These are phyloP conservation scores for Collybiopsis luxurians DNA, from an alignment of 768 basidiomycete genomes.

Conservation along the genomic window DNA sequence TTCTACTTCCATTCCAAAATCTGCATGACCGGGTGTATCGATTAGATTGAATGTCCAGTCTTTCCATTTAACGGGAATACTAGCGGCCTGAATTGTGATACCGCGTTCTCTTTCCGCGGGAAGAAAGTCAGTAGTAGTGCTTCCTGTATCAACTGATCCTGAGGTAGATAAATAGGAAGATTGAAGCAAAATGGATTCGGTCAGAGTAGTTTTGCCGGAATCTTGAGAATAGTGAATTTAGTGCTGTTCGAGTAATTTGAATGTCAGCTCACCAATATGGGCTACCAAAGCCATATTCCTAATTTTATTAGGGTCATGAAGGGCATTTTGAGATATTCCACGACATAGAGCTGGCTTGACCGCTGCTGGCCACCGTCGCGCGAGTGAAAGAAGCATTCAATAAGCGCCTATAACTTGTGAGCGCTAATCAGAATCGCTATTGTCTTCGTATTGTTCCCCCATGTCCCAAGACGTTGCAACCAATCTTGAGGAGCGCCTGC, in stretches of 20 bases:
- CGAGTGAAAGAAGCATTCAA: not conserved
- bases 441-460: constrained; percentile 17
- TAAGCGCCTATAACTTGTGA: not conserved
- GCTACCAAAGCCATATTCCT: constrained; percentile 89
- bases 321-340: not conserved
- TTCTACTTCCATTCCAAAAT: constrained; percentile 97
- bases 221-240: constrained; percentile 38
- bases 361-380: not conserved
- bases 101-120: constrained; percentile 88
- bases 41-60: constrained; percentile 84
- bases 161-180: constrained; percentile 70
- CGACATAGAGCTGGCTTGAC: not conserved
- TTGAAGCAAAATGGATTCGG: constrained; percentile 79
- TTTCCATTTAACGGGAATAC: constrained; percentile 86
- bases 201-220: constrained; percentile 87
- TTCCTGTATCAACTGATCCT: constrained; percentile 87
- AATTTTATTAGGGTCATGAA: constrained; percentile 40
- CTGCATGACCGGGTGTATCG: constrained; percentile 90
- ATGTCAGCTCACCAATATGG: constrained; percentile 63
- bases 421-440: constrained; percentile 17
- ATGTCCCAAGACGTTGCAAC: constrained; percentile 31
- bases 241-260: constrained; percentile 6
- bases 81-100: constrained; percentile 91
- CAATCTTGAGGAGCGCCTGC: constrained; percentile 41
- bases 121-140: constrained; percentile 87